Evolutionary conservation across 2,329 filamentous ascomycete genomes (phyloP), one percentile per base, ranked within the genome.

Genomic region (Aspergillus niger): DNA sequence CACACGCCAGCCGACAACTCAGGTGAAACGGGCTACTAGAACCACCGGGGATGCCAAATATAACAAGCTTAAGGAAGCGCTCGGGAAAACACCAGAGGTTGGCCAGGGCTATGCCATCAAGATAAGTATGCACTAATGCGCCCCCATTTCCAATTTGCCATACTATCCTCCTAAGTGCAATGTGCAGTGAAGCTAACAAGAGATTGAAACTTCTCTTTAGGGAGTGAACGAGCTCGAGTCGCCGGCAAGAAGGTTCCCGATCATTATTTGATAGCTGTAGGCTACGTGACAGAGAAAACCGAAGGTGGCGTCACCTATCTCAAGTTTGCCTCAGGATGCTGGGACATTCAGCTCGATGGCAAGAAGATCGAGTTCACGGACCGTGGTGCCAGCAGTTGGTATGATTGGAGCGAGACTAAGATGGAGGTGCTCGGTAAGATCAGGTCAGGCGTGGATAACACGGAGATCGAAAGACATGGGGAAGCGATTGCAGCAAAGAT

Each of bases 91-190:
- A 22, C 50, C 50, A 11, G 50, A 39, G 26, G 50, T 53, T 20
- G 32, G 32, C 32, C 6, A 53, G 32, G 50, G 50, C 50, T 53
- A 53, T 24, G 50, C 50, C 15, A 53, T 53, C 20, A 53, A 53
- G n/a, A 53, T 53, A 3, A 22, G 50, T 53, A 53, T 24, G 50
- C 39, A n/a, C 32, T 5, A 20, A 28, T 3, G 8, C 36, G 10
- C n/a, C n/a, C 11, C 49, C 20, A 8, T 15, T 8, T n/a, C 5
- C 8, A 38, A 2, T 8, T 22, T 51, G 28, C 20, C 8, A 30
- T 17, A 1, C 10, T 32, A 20, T 50, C 11, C 5, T 24, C 17
- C 24, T 30, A 7, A 15, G 3, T 8, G 20, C 17, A 32, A 10
- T 5, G 8, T 36, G 28, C n/a, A 5, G 49, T 38, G 15, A 22